These are phyloP conservation scores for Diaporthe citriasiana DNA, from an alignment of 2,329 filamentous ascomycete species.

Conservation along the genomic window DNA sequence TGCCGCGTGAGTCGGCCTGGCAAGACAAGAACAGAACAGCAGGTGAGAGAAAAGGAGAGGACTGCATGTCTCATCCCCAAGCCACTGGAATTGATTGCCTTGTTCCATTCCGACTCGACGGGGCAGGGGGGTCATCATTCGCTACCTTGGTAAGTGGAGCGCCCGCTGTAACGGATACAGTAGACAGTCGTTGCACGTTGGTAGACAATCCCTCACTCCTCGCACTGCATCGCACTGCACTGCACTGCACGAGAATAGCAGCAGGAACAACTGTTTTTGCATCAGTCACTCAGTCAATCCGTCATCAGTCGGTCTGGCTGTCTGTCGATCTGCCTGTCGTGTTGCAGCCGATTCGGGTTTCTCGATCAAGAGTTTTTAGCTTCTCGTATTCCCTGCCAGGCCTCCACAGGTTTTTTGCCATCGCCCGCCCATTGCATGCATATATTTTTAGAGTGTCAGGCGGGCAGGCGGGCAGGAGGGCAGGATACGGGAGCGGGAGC, in stretches of 20 bases:
- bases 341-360: slow-evolving; percentile 33
- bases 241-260: slow-evolving; percentile 5
- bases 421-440: slow-evolving; percentile 29
- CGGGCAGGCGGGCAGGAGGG: background rate
- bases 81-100: slow-evolving; percentile 28
- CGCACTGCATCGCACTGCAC: slow-evolving; percentile 9
- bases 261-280: slow-evolving; percentile 2
- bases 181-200: slow-evolving; percentile 14
- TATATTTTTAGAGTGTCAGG: slow-evolving; percentile 41
- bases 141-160: slow-evolving; percentile 20
- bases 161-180: slow-evolving; percentile 28
- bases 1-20: background rate
- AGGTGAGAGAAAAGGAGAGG: background rate
- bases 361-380: slow-evolving; percentile 29
- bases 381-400: slow-evolving; percentile 41
- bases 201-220: slow-evolving; percentile 13
- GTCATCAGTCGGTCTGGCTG: slow-evolving; percentile 26
- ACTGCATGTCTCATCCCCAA: slow-evolving; percentile 16
- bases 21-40: background rate
- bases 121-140: background rate
- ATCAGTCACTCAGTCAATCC: background rate
- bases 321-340: slow-evolving; percentile 33
- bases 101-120: slow-evolving; percentile 27
- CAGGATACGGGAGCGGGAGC: slow-evolving; percentile 25
- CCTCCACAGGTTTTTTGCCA: slow-evolving; percentile 39